Base-by-base conservation (phyloP, 2,329 filamentous ascomycete genomes). In the Rhynchosporium graminicola region DNA sequence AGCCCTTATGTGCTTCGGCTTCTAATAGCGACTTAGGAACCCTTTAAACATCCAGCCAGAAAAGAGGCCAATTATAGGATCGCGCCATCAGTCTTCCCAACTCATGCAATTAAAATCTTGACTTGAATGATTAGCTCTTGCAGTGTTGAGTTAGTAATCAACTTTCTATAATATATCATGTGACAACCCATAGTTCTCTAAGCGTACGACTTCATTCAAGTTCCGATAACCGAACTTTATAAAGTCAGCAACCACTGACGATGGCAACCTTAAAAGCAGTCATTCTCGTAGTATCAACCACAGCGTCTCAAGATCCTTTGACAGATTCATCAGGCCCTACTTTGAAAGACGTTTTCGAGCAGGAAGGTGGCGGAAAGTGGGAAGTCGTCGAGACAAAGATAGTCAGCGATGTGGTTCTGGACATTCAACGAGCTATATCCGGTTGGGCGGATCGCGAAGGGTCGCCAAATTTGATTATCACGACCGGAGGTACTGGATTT, bases 401-500 rank as follows among this genome's bases (percentile, higher is more conserved):
- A 65, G 91, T 98, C 3, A 79, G 90, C 13, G 95, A 99, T 75
- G 84, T 87, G 73, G 80, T 87, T 4, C 75, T 85, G 4, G 82
- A 88, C 26, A 97, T 99, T 61, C 91, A 96, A 72, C 81, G 81
- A 15, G 82, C 86, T 57, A 83, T 99, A 57, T 85, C 80, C 64
- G 73, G 79, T 10, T 97, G 91, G 91, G 81, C 90, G 0, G 92
- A 97, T 75, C 77, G 81, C 10, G 76, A 82, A 4, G 81, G 82
- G 54, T 75, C 80, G 3, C 75, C 88, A 56, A 94, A 97, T 76
- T 77, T 98, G 62, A 84, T 99, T 63, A 76, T 97, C 52, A 94
- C 92, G 0, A 97, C 92, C 6, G 95, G 95, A 28, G 95, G 95
- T 2, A 99, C 95, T 1, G 95, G 95, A 0, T 99, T 99, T 76